phyloP scores from a whole-genome alignment of 495 filamentous ascomycete genomes.

The Penicillium roqueforti region DNA sequence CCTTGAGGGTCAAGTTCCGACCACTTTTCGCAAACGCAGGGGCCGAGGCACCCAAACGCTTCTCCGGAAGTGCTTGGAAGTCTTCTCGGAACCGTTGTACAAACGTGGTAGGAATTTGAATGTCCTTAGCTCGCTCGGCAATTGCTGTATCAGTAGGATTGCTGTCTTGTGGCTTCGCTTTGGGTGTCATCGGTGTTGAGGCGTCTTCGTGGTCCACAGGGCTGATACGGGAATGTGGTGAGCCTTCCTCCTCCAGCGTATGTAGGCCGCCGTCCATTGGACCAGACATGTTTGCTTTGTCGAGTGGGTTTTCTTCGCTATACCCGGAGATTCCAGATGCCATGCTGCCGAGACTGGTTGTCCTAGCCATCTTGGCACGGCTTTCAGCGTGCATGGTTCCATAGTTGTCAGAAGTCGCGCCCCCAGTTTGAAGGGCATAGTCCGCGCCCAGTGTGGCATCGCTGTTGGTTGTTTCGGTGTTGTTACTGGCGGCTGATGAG shows the following conservation, averaged over 20 bases:
- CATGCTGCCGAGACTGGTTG: constrained; percentile 89
- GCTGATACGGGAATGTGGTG: constrained; percentile 32
- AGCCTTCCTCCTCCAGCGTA: constrained; percentile 58
- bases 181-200: constrained; percentile 42
- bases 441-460: constrained; percentile 76
- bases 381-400: constrained; percentile 36
- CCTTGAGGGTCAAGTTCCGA: constrained; percentile 87
- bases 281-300: constrained; percentile 35
- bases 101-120: constrained; percentile 85
- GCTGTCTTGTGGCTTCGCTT: constrained; percentile 42
- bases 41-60: constrained; percentile 45
- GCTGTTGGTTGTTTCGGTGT: constrained; percentile 56
- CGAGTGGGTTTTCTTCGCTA: constrained; percentile 53
- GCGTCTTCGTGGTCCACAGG: constrained; percentile 29
- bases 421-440: constrained; percentile 80
- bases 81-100: constrained; percentile 74
- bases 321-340: constrained; percentile 83
- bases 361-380: constrained; percentile 61
- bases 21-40: constrained; percentile 58
- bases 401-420: constrained; percentile 62
- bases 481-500: constrained; percentile 65
- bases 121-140: constrained; percentile 78
- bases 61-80: constrained; percentile 51
- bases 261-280: constrained; percentile 52
- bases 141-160: constrained; percentile 82